Evolutionary conservation across 139 green algal genomes (phyloP), one percentile per base, ranked within the genome.

Genomic region (Nannochloris sp.): DNA sequence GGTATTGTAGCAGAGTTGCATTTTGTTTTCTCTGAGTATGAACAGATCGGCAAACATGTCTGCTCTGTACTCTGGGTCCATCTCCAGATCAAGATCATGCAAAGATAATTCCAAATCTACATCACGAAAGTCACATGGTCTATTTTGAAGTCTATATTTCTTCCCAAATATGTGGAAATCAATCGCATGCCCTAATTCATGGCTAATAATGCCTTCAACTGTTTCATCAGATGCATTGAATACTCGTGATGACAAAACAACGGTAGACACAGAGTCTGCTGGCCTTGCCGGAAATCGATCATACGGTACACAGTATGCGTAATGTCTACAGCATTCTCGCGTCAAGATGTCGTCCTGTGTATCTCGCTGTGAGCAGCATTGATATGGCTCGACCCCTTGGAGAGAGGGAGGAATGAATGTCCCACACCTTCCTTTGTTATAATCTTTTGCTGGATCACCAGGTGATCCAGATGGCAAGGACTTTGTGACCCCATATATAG

Each of bases 301-400:
- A 56, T 72, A 72, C 12, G 65, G 65, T 18, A 72, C 56, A 27
- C 36, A 57, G 21, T 46, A 72, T 16, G 65, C 65, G 15, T 57
- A 72, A 61, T 72, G 65, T n/a, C 67, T 29, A 48, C 67, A 69
- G 36, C 72, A 87, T 3, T 60, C 48, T 49, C 46, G 24, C 15
- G 21, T 48, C 18, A 61, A 18, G 0, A 18, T 23, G 40, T 21
- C 55, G n/a, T 62, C 44, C 16, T 43, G 19, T 51, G 48, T 18
- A 67, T 25, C 31, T 7, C 27, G 40, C 27, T 58, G 40, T n/a
- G 34, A 55, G 14, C 50, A 56, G n/a, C 27, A 21, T 19, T 56
- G n/a, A 9, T 23, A 44, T 8, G 61, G 61, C 18, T 51, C 44
- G 5, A 19, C 5, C 16, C 44, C 44, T n/a, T 51, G 34, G 34